A percentile compares a stretch with the other conserved stretches of the same genome.
Evolutionary conservation across 129 eudicot species (phyloP).

Genomic region (Chrysanthemum makinoi): DNA sequence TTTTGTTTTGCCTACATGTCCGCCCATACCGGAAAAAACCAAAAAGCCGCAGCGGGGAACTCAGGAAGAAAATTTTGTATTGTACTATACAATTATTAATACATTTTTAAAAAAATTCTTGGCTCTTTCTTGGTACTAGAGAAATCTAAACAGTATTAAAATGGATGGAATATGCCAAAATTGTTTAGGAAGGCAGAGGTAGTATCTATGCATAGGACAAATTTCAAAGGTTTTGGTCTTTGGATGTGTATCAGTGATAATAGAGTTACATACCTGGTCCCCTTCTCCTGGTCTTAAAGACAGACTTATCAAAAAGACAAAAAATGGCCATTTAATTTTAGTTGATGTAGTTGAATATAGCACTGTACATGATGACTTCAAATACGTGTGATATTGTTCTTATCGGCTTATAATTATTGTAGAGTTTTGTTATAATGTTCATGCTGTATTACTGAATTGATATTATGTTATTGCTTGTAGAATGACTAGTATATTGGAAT

Average conservation of each 20-base stretch:
- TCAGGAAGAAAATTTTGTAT: neutral
- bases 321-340: conserved; percentile 22
- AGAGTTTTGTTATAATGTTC: neutral
- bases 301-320: conserved; percentile 21
- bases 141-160: conserved; percentile 4
- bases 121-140: conserved; percentile 4
- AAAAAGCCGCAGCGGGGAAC: too few species aligned
- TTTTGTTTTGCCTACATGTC: too few species aligned
- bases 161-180: conserved; percentile 38
- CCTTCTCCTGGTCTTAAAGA: conserved; percentile 23
- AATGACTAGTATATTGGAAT: too few species aligned
- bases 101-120: neutral
- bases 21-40: too few species aligned
- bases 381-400: too few species aligned
- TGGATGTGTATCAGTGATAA: conserved; percentile 35
- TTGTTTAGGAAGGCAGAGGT: conserved; percentile 21
- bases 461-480: too few species aligned
- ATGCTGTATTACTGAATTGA: too few species aligned
- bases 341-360: conserved; percentile 15
- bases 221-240: neutral
- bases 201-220: conserved; percentile 26
- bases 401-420: neutral
- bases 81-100: conserved; percentile 17
- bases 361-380: neutral
- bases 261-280: conserved; percentile 35